These are phyloP conservation scores for Colletotrichum tropicicola DNA, from an alignment of 2,329 filamentous ascomycete genomes.

Conservation along the genomic window DNA sequence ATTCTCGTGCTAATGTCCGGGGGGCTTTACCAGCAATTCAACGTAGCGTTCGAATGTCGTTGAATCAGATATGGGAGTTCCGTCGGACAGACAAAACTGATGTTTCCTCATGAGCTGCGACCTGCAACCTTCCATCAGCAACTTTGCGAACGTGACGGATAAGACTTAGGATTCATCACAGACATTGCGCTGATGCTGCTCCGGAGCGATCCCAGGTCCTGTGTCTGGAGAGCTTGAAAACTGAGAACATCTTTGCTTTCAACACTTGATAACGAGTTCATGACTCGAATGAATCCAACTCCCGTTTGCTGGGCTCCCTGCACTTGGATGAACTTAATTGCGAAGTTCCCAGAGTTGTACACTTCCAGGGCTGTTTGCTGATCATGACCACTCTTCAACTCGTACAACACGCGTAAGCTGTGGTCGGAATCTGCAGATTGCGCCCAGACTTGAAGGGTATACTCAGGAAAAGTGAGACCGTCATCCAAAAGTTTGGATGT, in stretches of 20 bases:
- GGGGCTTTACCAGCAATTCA: not conserved
- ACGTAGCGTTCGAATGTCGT: not conserved
- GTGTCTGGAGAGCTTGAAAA: not conserved
- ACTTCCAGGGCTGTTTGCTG: not conserved
- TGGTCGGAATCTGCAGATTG: not conserved
- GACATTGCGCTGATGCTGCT: not conserved
- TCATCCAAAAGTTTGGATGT: not conserved
- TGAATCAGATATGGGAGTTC: not conserved
- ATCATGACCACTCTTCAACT: not conserved
- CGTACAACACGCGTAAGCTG: not conserved
- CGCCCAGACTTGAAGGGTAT: not conserved
- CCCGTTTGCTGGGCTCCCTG: not conserved
- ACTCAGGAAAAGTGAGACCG: not conserved
- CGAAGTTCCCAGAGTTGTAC: not conserved
- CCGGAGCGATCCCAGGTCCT: not conserved
- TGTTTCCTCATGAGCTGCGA: not conserved
- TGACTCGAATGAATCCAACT: not conserved
- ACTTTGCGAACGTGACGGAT: not conserved
- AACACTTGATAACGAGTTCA: not conserved
- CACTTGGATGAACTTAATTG: not conserved
- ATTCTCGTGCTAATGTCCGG: not conserved
- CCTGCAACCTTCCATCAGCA: not conserved
- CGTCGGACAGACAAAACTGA: not conserved
- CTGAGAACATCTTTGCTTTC: not conserved
- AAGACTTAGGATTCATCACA: not conserved